Conservation (phyloP, 1,284 basidiomycete genomes). For the Hemileia vastatrix region DNA sequence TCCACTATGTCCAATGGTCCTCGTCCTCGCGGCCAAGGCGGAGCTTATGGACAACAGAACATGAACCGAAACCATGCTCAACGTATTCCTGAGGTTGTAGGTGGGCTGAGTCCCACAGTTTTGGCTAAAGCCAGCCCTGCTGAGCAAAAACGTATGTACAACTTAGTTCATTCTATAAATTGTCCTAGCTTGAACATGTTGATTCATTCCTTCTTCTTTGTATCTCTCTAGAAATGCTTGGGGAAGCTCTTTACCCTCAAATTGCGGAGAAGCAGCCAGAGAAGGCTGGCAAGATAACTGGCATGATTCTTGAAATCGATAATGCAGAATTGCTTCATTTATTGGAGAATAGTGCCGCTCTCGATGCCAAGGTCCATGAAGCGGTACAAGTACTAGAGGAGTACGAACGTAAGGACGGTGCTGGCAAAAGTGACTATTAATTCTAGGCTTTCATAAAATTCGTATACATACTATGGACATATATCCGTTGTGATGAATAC, state of each 20-base stretch:
- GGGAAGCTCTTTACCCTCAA: slow-evolving; percentile 82
- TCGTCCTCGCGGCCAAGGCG: slow-evolving; percentile 3
- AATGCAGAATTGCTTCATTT: slow-evolving; percentile 78
- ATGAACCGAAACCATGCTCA: slow-evolving; percentile 8
- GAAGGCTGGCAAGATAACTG: slow-evolving; percentile 91
- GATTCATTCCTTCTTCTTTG: too few relatives aligned
- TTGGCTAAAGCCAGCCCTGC: slow-evolving; percentile 66
- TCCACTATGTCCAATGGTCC: slow-evolving; percentile 7
- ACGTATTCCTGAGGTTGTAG: slow-evolving; percentile 11
- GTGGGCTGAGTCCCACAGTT: slow-evolving; percentile 48
- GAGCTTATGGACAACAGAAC: slow-evolving; percentile 3
- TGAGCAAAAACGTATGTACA: slow-evolving; percentile 88
- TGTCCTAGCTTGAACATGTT: too few relatives aligned
- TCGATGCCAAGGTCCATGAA: slow-evolving; percentile 79
- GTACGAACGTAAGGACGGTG: slow-evolving; percentile 54
- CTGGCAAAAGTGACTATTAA: too few relatives aligned
- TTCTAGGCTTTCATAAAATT: too few relatives aligned
- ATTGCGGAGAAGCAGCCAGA: slow-evolving; percentile 63
- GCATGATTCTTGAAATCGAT: slow-evolving; percentile 94
- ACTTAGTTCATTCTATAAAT: not conserved
- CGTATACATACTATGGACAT: too few relatives aligned
- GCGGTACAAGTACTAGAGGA: slow-evolving; percentile 70
- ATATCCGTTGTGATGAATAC: too few relatives aligned
- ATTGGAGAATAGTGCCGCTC: slow-evolving; percentile 65
- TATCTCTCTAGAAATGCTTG: slow-evolving; percentile 49